Conservation (phyloP, 2,329 filamentous ascomycete species). For the Exophiala oligosperma region DNA sequence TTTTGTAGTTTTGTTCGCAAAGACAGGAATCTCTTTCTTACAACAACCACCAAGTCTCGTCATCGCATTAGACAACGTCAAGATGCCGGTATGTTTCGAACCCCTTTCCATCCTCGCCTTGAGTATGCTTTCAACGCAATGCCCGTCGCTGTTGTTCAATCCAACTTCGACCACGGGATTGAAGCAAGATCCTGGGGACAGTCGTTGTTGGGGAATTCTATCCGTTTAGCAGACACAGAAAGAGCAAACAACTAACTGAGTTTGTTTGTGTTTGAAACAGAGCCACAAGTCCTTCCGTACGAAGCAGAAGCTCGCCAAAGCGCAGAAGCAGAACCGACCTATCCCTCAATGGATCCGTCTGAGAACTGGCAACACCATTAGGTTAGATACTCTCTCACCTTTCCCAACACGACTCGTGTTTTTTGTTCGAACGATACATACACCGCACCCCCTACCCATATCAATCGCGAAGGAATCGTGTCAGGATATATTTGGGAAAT, state of each 20-base stretch:
- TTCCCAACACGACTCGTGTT: no score
- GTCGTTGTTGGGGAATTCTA: no score
- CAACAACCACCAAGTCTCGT: conserved; percentile 13
- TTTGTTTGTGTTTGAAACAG: conserved; percentile 4
- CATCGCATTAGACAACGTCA: conserved; percentile 39
- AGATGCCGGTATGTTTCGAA: conserved; percentile 53
- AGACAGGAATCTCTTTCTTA: neutral
- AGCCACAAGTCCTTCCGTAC: conserved; percentile 98
- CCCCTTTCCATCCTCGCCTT: neutral
- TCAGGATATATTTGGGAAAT: no score
- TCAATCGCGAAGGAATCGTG: no score
- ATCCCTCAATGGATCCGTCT: conserved; percentile 99
- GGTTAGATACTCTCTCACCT: conserved; percentile 63
- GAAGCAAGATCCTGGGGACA: no score
- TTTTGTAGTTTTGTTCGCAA: neutral
- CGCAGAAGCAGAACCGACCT: conserved; percentile 99
- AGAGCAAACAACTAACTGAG: neutral
- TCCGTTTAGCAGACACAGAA: neutral
- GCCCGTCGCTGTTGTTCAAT: no score
- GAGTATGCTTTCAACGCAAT: no score
- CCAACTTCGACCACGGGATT: no score
- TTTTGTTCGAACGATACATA: no score
- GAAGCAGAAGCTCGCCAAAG: conserved; percentile 99
- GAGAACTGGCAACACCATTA: conserved; percentile 98
- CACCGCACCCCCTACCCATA: no score